Base-by-base conservation (phyloP, 257 asterid genomes). In the Forsythia suspensa region DNA sequence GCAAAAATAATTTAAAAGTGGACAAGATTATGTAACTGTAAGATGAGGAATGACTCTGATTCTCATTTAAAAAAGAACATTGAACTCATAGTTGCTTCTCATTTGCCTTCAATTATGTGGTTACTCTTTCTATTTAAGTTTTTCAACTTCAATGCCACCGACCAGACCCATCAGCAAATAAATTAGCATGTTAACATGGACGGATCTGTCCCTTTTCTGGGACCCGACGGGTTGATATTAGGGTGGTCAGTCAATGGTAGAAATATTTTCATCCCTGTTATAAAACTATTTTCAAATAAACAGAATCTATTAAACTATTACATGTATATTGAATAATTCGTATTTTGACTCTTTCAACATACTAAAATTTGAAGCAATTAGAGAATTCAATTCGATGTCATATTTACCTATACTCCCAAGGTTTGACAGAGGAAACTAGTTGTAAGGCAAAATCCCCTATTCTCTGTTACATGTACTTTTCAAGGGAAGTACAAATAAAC, bases 1-100 rank as follows among this genome's bases (percentile, higher is more conserved):
- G 91, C 77, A 85, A 70, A 70, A 72, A 85, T 46, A 51, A 74
- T 68, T 15, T 3, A 61, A 6, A 73, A 73, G 37, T 43, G 40
- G 61, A 29, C 38, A 37, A 65, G 71, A 66, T 36, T 61, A 75
- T 16, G 67, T 71, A 39, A 42, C 39, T 10, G 20, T 38, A 8
- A 77, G 16, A 39, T 42, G 29, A 42, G 21, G 7, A 40, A 21
- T 20, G 38, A 57, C 38, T 4, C 40, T 7, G 11, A 71, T 20
- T 71, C 72, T 39, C 73, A 18, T 20, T 34, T 1, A 41, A 9
- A 42, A 57, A 20, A 38, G 44, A 21, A n/a, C 16, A n/a, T 8
- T 51, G 12, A 24, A 40, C 70, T 80, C 7, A 52, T 36, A 39
- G 66, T 51, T 34, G 36, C 11, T 39, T 44, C 20, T 20, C 63